Percentiles rank a stretch among this genome's conserved stretches.
phyloP scores from a whole-genome alignment of 352 stramenopile species.

The Globisporangium megalacanthum region DNA sequence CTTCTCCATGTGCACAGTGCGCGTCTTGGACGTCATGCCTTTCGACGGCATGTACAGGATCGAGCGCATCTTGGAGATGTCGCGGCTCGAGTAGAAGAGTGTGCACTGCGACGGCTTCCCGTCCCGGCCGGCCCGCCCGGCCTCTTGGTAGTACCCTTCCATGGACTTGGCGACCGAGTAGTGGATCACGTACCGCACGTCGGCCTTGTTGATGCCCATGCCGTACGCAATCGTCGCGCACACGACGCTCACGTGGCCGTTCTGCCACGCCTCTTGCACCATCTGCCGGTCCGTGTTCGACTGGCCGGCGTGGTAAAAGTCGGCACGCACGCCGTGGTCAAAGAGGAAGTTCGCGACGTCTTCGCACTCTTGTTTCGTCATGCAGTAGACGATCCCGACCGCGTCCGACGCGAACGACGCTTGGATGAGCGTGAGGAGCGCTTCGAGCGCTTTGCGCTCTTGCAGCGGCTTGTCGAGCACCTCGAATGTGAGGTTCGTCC shows the following conservation, averaged over 20 bases:
- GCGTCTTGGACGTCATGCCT: slow-evolving; percentile 68
- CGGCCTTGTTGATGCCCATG: slow-evolving; percentile 94
- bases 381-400: slow-evolving; percentile 93
- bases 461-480: slow-evolving; percentile 65
- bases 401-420: slow-evolving; percentile 37
- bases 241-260: slow-evolving; percentile 83
- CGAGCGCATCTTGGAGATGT: slow-evolving; percentile 80
- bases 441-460: slow-evolving; percentile 44
- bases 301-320: slow-evolving; percentile 91
- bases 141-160: slow-evolving; percentile 99
- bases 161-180: slow-evolving; percentile 91
- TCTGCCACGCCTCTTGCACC: slow-evolving; percentile 74
- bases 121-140: slow-evolving; percentile 94
- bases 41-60: slow-evolving; percentile 79
- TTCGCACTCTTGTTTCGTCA: slow-evolving; percentile 92
- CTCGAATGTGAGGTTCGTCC: slow-evolving; percentile 91
- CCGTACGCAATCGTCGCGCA: slow-evolving; percentile 95
- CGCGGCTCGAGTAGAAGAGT: slow-evolving; percentile 84
- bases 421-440: slow-evolving; percentile 45
- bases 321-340: slow-evolving; percentile 76
- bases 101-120: slow-evolving; percentile 89
- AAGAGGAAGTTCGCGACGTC: slow-evolving; percentile 89
- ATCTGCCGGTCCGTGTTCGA: slow-evolving; percentile 72
- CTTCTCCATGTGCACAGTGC: slow-evolving; percentile 70
- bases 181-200: slow-evolving; percentile 93